phyloP scores from a whole-genome alignment of 148 eudicot species.

The Chenopodium suecicum region DNA sequence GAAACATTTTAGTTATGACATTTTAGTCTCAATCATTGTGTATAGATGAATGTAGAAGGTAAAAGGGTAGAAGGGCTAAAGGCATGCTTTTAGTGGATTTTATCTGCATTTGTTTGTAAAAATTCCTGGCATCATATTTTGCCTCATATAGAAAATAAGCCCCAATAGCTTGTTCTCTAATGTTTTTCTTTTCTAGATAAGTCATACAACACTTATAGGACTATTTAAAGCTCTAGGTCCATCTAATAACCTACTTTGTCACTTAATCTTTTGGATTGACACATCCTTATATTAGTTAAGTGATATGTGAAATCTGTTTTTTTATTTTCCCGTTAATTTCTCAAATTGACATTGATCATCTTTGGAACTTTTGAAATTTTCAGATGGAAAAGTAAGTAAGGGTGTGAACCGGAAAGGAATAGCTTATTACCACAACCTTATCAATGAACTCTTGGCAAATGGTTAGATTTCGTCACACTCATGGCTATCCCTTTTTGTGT shows the following conservation, averaged over 20 bases:
- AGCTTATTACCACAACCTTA: slow-evolving; percentile 55
- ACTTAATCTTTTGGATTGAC: background rate
- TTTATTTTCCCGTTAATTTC: background rate
- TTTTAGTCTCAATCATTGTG: background rate
- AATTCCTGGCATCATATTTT: too few relatives aligned
- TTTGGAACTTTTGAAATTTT: background rate
- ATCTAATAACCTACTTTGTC: too few relatives aligned
- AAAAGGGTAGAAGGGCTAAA: background rate
- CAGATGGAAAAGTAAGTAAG: slow-evolving; percentile 49
- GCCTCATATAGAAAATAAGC: too few relatives aligned
- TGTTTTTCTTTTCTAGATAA: too few relatives aligned
- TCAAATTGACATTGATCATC: background rate
- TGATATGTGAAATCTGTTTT: background rate
- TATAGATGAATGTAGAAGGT: background rate
- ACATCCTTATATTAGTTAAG: background rate
- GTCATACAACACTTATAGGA: too few relatives aligned
- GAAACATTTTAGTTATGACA: background rate
- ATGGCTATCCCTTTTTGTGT: background rate
- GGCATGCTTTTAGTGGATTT: too few relatives aligned
- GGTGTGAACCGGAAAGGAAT: slow-evolving; percentile 55
- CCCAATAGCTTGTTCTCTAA: too few relatives aligned
- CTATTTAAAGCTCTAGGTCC: too few relatives aligned
- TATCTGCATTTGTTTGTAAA: too few relatives aligned
- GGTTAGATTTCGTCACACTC: slow-evolving; percentile 30
- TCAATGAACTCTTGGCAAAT: slow-evolving; percentile 42